A percentile compares a stretch with the other conserved stretches of the same genome.
Conservation (phyloP, 2,329 filamentous ascomycete species). For the Neonectria hederae region DNA sequence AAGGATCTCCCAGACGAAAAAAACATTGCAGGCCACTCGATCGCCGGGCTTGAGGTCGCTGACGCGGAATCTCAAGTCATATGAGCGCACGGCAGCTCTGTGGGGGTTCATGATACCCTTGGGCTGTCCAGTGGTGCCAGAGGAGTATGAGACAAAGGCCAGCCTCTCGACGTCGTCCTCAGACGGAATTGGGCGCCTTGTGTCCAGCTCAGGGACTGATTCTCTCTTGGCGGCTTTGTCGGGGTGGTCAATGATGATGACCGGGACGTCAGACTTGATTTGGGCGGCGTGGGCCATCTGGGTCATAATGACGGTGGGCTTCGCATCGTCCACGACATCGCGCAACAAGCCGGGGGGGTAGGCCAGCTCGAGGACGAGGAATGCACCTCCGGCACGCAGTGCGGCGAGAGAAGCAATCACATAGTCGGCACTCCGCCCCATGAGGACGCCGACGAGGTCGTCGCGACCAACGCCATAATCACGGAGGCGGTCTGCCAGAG, state of each 20-base stretch:
- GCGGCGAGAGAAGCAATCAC: conserved; percentile 81
- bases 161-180: conserved; percentile 77
- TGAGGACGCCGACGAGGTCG: conserved; percentile 77
- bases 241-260: conserved; percentile 70
- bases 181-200: conserved; percentile 62
- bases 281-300: conserved; percentile 70
- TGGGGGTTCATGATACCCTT: conserved; percentile 86
- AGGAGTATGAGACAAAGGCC: conserved; percentile 84
- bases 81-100: conserved; percentile 76
- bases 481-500: conserved; percentile 72
- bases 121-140: conserved; percentile 80
- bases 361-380: conserved; percentile 81
- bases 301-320: conserved; percentile 76
- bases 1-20: conserved; percentile 87
- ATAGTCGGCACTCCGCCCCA: conserved; percentile 80
- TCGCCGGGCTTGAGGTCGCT: conserved; percentile 77
- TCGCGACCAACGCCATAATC: conserved; percentile 76
- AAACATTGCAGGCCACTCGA: conserved; percentile 87
- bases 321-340: conserved; percentile 80
- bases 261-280: conserved; percentile 69
- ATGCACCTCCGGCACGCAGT: conserved; percentile 81
- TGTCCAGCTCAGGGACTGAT: conserved; percentile 45
- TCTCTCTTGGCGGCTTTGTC: conserved; percentile 42
- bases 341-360: conserved; percentile 78
- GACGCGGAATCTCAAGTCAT: conserved; percentile 75